Evolutionary conservation across 306 rosid genomes (phyloP), one percentile per base, ranked within the genome.

Genomic region (Prunus fruticosa): DNA sequence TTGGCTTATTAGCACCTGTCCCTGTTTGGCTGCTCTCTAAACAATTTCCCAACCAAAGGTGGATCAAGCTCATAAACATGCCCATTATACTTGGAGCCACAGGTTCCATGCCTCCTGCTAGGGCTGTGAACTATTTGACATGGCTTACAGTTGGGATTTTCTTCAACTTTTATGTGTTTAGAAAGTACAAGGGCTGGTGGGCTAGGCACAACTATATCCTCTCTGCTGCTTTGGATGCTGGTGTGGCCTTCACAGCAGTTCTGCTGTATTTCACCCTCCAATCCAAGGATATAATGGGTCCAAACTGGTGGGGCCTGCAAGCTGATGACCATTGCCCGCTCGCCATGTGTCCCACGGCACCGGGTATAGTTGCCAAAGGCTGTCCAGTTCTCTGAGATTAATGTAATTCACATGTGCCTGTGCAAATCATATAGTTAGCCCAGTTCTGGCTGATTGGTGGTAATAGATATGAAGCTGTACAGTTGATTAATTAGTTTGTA

Each of bases 201-300:
- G 96, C 89, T 3, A 77, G 91, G 16, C 89, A 91, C 19, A 93
- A 84, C 58, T 91, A 89, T 76, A 84, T 93, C 47, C 76, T 91
- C 0, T 88, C 98, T 3, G 97, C 93, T 38, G 97, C 82, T 28
- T 72, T 93, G 12, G 96, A 91, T 71, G 92, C 96, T 63, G 91
- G 97, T 0, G 73, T 88, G 62, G 93, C 98, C 64, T 88, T 90
- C 32, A 70, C 76, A 75, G 93, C 78, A 3, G 79, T 88, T 9
- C 6, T 87, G 2, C 72, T 91, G 15, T 89, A 80, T 72, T 90
- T 93, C 25, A 1, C 92, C 0, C 89, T 93, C 43, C 96, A 91
- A 76, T 7, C 53, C 5, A 75, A 76, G 47, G 62, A 79, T 6
- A 51, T 81, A 2, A 8, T 30, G 0, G 96, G 96, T 13, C 91